Evolutionary conservation across 2,329 filamentous ascomycete species (phyloP), one percentile per base, ranked within the genome.

Genomic region (Anisogramma anomala): DNA sequence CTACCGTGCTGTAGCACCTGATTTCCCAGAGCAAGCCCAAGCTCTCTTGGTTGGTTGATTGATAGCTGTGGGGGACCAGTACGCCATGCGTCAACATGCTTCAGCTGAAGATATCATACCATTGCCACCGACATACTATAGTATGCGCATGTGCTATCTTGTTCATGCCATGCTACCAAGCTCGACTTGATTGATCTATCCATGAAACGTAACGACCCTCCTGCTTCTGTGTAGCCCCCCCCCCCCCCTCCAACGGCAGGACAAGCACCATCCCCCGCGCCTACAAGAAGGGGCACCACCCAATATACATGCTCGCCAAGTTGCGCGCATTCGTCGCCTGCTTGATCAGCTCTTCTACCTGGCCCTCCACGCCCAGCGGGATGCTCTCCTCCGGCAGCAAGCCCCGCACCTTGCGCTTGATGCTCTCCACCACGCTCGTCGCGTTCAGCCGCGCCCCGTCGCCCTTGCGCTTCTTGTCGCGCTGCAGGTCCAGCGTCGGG

Each of bases 251-350:
- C 19, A n/a, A 8, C 8, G 7, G 20, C 23, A 23, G 15, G 3
- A 11, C 14, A 11, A n/a, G 7, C 7, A 17, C 6, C 11, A 26
- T 9, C 9, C 3, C 9, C n/a, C 14, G 3, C 5, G 28, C 34
- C 48, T 57, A 76, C 52, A 77, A 57, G 52, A 77, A 77, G 17
- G 74, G 69, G 55, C 72, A 75, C 89, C 89, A 96, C 15, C 91
- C 91, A 62, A 96, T 94, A 62, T 96, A 98, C 93, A 98, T 98
- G 28, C 79, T 77, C 14, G 84, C 77, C 61, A 98, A 61, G 58
- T 91, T 93, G 55, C 66, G 74, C 42, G 81, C 76, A 59, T 87
- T 79, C 17, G 82, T 83, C 25, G 93, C 91, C 64, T 89, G 80
- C 57, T 82, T 77, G 52, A 98, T 91, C 60, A 98, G 62, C 61